phyloP scores from a whole-genome alignment of 1,139 yeast genomes.

The Kazachstania sp. region DNA sequence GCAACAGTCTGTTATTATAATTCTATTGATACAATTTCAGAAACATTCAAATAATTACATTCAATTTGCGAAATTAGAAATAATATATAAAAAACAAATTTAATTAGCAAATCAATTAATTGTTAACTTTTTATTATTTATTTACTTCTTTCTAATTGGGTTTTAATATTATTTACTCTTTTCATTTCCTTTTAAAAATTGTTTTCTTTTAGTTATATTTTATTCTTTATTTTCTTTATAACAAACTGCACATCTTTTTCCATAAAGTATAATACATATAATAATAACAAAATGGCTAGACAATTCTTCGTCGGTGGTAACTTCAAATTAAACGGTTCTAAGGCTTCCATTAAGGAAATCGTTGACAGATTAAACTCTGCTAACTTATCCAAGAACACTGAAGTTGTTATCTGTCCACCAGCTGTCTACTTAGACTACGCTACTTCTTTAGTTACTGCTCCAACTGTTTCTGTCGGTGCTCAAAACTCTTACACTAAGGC shows the following conservation, averaged over 20 bases:
- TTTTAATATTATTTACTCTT: too few relatives aligned
- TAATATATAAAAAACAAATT: neutral
- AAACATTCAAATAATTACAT: neutral
- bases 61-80: neutral
- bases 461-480: slow-evolving; percentile 71
- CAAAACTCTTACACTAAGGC: slow-evolving; percentile 85
- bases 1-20: too few relatives aligned
- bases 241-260: slow-evolving; percentile 5
- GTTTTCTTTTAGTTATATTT: neutral
- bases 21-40: neutral
- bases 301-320: slow-evolving; percentile 96
- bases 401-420: slow-evolving; percentile 95
- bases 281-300: slow-evolving; percentile 59
- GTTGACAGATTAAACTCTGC: slow-evolving; percentile 76
- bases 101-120: neutral
- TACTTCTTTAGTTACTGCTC: slow-evolving; percentile 56
- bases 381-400: slow-evolving; percentile 57
- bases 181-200: neutral
- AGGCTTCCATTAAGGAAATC: slow-evolving; percentile 72
- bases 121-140: neutral
- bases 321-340: slow-evolving; percentile 98
- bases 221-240: neutral
- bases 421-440: slow-evolving; percentile 83
- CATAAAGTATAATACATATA: slow-evolving; percentile 6
- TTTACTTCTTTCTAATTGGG: neutral